Base-by-base conservation (phyloP, 805 yeast genomes). In the Monosporozyma aquatica region DNA sequence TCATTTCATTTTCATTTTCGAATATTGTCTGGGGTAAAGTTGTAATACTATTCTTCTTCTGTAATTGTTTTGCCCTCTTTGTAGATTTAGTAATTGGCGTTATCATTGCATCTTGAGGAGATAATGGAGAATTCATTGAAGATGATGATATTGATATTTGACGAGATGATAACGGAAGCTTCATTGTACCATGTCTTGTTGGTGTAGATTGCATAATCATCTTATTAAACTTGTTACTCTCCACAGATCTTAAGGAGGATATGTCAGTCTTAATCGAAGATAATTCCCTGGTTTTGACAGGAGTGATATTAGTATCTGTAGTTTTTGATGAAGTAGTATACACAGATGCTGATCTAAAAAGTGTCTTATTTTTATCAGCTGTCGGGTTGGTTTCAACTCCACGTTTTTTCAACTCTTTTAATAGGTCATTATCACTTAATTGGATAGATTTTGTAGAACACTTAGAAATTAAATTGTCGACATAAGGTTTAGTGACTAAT, bases 1-100 rank as follows among this genome's bases (percentile, higher is more conserved):
- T 9, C 17, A 11, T n/a, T 8, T 32, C 35, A 17, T 87, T 50
- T 83, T 79, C 73, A 84, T 84, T 28, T 27, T 37, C 43, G 11
- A 25, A 29, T 3, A 32, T 32, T 18, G 35, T 32, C 7, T 2
- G 17, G 17, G 17, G 35, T 32, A 32, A 32, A 10, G 35, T 21
- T 18, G 17, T 32, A 18, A 32, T 18, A 29, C 21, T 4, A 32
- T 32, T 32, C 3, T 9, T 32, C 10, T 32, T 23, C 4, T 32
- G 35, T n/a, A 32, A 32, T 32, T 32, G 35, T 32, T 18, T 32
- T 18, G 35, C 35, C 35, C 17, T 32, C 35, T 32, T 32, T 11
- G 35, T 32, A 4, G 35, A 32, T 32, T 32, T 32, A 4, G 35
- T 32, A 10, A 32, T 32, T 32, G 35, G 35, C 10, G 35, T 32